Evolutionary conservation across 1,139 yeast species (phyloP), one percentile per base, ranked within the genome.

Genomic region (Yamadazyma sp.): DNA sequence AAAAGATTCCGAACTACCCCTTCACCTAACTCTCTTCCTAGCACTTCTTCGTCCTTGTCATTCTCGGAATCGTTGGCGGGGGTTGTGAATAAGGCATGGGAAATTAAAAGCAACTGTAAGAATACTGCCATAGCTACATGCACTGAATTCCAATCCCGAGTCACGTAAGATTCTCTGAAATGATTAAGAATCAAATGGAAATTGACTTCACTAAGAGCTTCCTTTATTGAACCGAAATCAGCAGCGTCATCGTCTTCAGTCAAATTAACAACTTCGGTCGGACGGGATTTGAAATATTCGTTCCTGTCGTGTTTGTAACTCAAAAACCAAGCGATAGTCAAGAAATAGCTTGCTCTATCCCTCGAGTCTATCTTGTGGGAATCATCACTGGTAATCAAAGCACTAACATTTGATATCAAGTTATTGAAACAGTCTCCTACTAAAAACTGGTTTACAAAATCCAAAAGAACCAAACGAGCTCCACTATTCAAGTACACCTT

Each of bases 351-450:
- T 0, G 78, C 75, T 32, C 60, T 62, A 37, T 71, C 73, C 35
- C 65, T 61, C 17, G 62, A 63, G 41, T 69, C 72, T 14, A 66
- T 49, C 6, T 51, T 47, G 1, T 54, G 49, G 20, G 66, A 53
- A 69, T 86, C 55, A 58, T 64, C 42, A 69, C 71, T 58, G 11
- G 64, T 57, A 38, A 66, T 55, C 8, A 72, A 59, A 47, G 74
- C 75, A 12, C 85, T 69, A 9, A 82, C 61, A 16, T 75, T 64
- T 28, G 68, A 67, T 32, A 86, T 67, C 29, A 89, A 60, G 23
- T 79, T 80, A 53, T 87, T 87, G 62, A 87, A 88, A 17, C 91
- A 81, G 12, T 89, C 85, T 38, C 87, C 89, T 4, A 79, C 63
- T 49, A 91, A 83, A 40, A 71, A 61, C 39, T 59, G 64, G 20